Evolutionary conservation across 2,329 filamentous ascomycete species (phyloP).

Genomic region (Pseudopyricularia cyperi): DNA sequence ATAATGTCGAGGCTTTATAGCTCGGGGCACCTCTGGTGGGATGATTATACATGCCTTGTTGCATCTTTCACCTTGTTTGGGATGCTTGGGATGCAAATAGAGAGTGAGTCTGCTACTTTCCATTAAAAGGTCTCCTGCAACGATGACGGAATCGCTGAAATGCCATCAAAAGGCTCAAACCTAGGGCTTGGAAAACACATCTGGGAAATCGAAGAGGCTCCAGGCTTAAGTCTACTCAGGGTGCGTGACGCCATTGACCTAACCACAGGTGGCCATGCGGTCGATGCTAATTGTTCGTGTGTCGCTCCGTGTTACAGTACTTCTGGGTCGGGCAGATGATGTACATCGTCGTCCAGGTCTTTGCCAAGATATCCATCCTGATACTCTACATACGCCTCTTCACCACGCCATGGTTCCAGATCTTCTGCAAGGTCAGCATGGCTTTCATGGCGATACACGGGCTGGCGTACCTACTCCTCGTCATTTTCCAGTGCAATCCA

Average conservation of each 20-base stretch:
- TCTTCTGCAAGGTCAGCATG: slow-evolving; percentile 6
- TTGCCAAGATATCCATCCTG: slow-evolving; percentile 12
- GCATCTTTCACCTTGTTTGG: not conserved
- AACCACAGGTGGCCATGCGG: not conserved
- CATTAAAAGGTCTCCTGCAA: not conserved
- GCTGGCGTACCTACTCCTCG: slow-evolving; percentile 17
- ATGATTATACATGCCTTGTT: not conserved
- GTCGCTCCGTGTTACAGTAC: not conserved
- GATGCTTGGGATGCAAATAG: not conserved
- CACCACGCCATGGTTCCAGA: slow-evolving; percentile 6
- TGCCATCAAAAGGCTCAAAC: not conserved
- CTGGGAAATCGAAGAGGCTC: not conserved
- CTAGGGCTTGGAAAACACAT: slow-evolving; percentile 3
- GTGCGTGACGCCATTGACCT: not conserved
- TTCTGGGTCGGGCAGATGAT: slow-evolving; percentile 9
- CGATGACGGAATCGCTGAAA: no score
- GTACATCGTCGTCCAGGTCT: slow-evolving; percentile 10
- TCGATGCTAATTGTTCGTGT: not conserved
- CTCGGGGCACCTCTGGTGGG: not conserved
- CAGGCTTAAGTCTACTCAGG: not conserved
- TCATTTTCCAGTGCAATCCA: slow-evolving; percentile 30
- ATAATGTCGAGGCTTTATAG: slow-evolving; percentile 1
- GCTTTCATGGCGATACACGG: slow-evolving; percentile 18
- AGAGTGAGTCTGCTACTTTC: not conserved
- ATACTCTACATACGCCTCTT: slow-evolving; percentile 12